Conservation (phyloP, 2,329 filamentous ascomycete genomes). For the Botrytis pseudocinerea region DNA sequence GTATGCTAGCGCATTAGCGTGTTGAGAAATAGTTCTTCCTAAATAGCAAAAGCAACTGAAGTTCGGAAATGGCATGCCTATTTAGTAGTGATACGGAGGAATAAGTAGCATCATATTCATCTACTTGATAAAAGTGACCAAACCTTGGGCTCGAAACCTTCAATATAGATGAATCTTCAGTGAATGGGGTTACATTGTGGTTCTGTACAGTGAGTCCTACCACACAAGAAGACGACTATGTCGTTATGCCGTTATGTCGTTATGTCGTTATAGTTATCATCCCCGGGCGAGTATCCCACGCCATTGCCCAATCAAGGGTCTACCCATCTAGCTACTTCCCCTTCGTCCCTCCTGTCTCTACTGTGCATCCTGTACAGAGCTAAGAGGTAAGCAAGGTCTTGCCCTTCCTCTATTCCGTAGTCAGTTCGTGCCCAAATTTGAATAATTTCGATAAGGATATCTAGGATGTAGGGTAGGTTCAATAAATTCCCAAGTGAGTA, state of each 20-base stretch:
- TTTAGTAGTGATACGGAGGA: background rate
- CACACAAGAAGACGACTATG: background rate
- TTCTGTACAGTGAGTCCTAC: background rate
- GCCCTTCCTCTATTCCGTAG: background rate
- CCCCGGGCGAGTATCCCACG: background rate
- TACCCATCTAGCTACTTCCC: background rate
- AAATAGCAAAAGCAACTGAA: background rate
- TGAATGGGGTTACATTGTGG: background rate
- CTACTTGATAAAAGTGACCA: background rate
- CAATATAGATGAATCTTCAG: background rate
- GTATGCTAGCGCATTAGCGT: too few relatives aligned
- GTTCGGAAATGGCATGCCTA: background rate
- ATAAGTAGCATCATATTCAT: background rate
- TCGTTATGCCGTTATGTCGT: background rate
- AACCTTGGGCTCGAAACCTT: background rate
- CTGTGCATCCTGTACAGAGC: too few relatives aligned
- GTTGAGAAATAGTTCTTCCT: background rate
- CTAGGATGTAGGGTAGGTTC: background rate
- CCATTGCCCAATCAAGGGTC: background rate
- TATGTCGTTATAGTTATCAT: background rate
- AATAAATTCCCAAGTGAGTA: background rate
- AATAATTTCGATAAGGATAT: slow-evolving; percentile 7
- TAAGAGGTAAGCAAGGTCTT: background rate
- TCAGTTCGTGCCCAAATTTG: slow-evolving; percentile 6
- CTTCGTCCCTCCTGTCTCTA: background rate